A percentile compares a stretch with the other conserved stretches of the same genome.
phyloP scores from a whole-genome alignment of 495 filamentous ascomycete genomes.

The Daldinia childiae region DNA sequence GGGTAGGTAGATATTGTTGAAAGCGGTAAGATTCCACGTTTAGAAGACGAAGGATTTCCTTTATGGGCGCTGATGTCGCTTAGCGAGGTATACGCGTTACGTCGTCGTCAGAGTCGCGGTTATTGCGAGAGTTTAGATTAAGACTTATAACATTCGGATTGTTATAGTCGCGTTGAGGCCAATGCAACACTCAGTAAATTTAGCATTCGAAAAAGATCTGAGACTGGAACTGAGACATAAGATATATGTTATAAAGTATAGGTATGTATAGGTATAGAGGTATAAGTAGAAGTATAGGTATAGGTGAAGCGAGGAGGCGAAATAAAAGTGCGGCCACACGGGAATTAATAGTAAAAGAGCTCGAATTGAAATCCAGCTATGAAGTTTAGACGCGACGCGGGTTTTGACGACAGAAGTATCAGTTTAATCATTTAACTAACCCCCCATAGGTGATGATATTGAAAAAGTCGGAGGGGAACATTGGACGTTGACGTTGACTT shows the following conservation, averaged over 20 bases:
- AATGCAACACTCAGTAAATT: conserved; percentile 1
- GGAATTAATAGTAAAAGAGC: background rate
- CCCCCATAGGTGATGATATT: background rate
- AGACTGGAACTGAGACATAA: conserved; percentile 21
- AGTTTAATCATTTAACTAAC: background rate
- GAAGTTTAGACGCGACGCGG: conserved; percentile 5
- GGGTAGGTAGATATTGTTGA: conserved; percentile 5
- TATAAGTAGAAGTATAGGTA: background rate
- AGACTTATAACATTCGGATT: conserved; percentile 8
- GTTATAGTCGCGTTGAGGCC: conserved; percentile 14
- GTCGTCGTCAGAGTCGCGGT: conserved; percentile 22
- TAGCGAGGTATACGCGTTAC: conserved; percentile 42
- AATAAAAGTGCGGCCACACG: conserved; percentile 15
- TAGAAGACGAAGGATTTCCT: conserved; percentile 16
- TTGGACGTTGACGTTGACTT: conserved; percentile 17
- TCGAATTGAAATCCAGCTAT: conserved; percentile 10
- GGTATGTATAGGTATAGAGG: background rate
- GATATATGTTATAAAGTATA: background rate
- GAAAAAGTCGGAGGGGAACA: background rate
- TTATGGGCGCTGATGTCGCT: conserved; percentile 23
- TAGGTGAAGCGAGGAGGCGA: conserved; percentile 1
- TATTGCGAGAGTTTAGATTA: conserved; percentile 20
- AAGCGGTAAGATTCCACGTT: conserved; percentile 18
- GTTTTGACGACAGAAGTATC: conserved; percentile 1
- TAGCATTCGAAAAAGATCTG: conserved; percentile 14